These are phyloP conservation scores for Dactylis glomerata DNA, from an alignment of 176 grass and related monocot genomes.

Conservation along the genomic window DNA sequence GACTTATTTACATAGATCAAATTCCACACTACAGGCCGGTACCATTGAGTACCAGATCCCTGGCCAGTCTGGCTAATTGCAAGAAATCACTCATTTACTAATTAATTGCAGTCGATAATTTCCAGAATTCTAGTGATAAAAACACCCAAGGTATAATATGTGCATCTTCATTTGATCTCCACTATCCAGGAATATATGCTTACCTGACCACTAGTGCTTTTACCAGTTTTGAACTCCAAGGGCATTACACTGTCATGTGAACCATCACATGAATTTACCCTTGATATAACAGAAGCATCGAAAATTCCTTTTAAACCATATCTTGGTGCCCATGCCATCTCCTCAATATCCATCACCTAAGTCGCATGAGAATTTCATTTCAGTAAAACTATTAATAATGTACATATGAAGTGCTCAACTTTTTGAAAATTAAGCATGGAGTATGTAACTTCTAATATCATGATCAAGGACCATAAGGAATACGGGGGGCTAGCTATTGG, in stretches of 20 bases:
- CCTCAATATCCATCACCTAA: slow-evolving; percentile 97
- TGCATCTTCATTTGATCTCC: background rate
- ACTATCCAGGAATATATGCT: slow-evolving; percentile 28
- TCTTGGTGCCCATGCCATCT: slow-evolving; percentile 94
- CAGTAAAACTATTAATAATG: slow-evolving; percentile 23
- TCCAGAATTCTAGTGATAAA: background rate
- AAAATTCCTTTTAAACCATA: slow-evolving; percentile 93
- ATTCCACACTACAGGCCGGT: background rate
- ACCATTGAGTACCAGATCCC: background rate
- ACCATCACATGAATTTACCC: slow-evolving; percentile 45
- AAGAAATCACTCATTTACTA: background rate
- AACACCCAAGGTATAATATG: background rate
- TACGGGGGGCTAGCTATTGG: background rate
- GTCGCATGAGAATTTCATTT: slow-evolving; percentile 24
- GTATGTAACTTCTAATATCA: background rate
- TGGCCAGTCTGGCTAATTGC: slow-evolving; percentile 5
- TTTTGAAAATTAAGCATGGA: background rate
- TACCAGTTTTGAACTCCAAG: slow-evolving; percentile 96
- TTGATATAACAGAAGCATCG: slow-evolving; percentile 79
- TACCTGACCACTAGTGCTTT: slow-evolving; percentile 89
- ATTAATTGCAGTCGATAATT: background rate
- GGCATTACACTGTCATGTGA: slow-evolving; percentile 74
- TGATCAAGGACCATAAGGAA: background rate
- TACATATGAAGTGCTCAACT: background rate
- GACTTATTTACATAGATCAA: background rate